phyloP scores from a whole-genome alignment of 768 basidiomycete species.

The Hypholoma fasciculare region DNA sequence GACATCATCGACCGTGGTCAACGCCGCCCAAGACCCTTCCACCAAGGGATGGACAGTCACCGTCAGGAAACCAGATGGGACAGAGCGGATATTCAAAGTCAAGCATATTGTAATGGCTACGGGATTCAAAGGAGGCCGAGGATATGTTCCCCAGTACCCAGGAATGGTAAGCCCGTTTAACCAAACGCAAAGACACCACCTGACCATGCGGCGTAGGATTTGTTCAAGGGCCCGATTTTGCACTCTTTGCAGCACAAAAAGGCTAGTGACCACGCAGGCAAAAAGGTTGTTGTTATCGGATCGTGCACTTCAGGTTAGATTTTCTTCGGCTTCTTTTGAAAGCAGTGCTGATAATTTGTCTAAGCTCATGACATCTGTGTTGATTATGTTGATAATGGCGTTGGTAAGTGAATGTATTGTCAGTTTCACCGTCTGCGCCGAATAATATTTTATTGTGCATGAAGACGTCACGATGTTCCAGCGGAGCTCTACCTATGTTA shows the following conservation, averaged over 20 bases:
- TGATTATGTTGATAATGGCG: slow-evolving; percentile 47
- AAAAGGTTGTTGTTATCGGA: slow-evolving; percentile 72
- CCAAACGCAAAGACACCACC: too few species aligned
- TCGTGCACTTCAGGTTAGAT: slow-evolving; percentile 55
- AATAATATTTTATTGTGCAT: too few species aligned
- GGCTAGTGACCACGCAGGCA: slow-evolving; percentile 60
- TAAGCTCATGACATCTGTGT: slow-evolving; percentile 45
- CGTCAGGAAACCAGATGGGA: slow-evolving; percentile 34
- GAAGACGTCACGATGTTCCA: slow-evolving; percentile 62
- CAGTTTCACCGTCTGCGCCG: neutral
- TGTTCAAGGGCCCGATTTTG: slow-evolving; percentile 60
- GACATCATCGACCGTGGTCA: slow-evolving; percentile 38
- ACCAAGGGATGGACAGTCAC: slow-evolving; percentile 41
- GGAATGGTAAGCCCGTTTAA: slow-evolving; percentile 35
- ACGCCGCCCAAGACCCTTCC: slow-evolving; percentile 31
- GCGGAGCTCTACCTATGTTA: slow-evolving; percentile 57
- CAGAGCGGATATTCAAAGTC: slow-evolving; percentile 39
- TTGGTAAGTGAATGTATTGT: slow-evolving; percentile 19
- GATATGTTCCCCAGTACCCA: slow-evolving; percentile 44
- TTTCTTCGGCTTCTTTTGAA: neutral
- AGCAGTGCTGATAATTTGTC: neutral
- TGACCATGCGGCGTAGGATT: slow-evolving; percentile 33
- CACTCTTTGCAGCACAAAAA: slow-evolving; percentile 59
- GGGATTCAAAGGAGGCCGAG: slow-evolving; percentile 50
- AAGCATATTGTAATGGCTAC: slow-evolving; percentile 53